These are phyloP conservation scores for Carnegiea gigantea DNA, from an alignment of 179 eudicot species.

Conservation along the genomic window DNA sequence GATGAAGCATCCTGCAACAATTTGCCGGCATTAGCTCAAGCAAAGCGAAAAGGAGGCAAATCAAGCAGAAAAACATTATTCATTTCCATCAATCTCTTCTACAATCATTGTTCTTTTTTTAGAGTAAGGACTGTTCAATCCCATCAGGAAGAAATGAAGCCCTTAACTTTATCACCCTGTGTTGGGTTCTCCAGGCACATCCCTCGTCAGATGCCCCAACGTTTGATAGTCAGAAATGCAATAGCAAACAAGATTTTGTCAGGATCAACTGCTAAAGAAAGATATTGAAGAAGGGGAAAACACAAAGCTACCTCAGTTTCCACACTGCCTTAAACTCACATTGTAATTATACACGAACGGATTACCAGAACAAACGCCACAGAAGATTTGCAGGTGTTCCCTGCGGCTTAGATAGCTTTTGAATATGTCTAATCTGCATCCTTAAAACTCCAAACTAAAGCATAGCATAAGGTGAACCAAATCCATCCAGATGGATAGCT, in stretches of 20 bases:
- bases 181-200: neutral
- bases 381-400: neutral
- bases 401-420: neutral
- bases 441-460: neutral
- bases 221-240: neutral
- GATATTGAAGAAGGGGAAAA: neutral
- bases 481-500: too few species aligned
- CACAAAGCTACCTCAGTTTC: neutral
- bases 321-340: too few species aligned
- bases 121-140: neutral
- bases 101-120: neutral
- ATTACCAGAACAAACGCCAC: neutral
- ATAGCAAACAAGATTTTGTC: neutral
- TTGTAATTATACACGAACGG: too few species aligned
- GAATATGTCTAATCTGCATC: neutral
- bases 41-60: neutral
- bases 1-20: conserved; percentile 58
- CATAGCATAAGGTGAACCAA: neutral
- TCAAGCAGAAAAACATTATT: neutral
- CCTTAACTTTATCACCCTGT: neutral
- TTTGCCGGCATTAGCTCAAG: conserved; percentile 13
- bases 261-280: neutral
- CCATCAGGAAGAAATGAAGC: neutral
- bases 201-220: neutral
- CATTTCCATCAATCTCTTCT: neutral